These are phyloP conservation scores for Simmondsia chinensis DNA, from an alignment of 148 eudicot genomes.

Conservation along the genomic window DNA sequence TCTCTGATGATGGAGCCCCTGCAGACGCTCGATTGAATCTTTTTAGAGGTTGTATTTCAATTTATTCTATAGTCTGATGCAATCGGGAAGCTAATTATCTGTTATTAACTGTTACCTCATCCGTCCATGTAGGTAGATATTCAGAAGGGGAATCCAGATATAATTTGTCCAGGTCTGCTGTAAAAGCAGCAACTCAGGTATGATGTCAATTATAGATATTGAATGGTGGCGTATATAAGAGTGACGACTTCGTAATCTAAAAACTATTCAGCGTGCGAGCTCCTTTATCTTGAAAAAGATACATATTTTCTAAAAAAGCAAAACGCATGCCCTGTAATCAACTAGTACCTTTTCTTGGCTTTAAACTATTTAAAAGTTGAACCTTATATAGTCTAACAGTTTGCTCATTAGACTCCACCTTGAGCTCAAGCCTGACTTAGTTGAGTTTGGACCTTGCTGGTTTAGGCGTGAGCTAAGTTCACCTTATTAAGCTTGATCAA, in stretches of 20 bases:
- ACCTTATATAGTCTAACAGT: too few relatives aligned
- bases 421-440: too few relatives aligned
- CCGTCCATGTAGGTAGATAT: slow-evolving; percentile 49
- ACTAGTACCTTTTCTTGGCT: too few relatives aligned
- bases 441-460: too few relatives aligned
- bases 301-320: too few relatives aligned
- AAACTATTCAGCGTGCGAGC: not conserved
- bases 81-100: not conserved
- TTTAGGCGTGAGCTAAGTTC: too few relatives aligned
- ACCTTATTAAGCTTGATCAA: too few relatives aligned
- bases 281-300: too few relatives aligned
- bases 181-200: slow-evolving; percentile 50
- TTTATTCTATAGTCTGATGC: not conserved
- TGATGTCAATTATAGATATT: not conserved
- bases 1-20: slow-evolving; percentile 48
- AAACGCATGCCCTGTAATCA: too few relatives aligned
- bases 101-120: not conserved
- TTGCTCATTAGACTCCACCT: too few relatives aligned
- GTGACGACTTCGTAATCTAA: not conserved
- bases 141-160: slow-evolving; percentile 90
- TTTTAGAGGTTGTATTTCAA: slow-evolving; percentile 39
- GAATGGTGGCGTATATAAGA: not conserved
- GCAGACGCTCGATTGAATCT: slow-evolving; percentile 71
- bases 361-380: too few relatives aligned
- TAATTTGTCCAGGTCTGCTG: slow-evolving; percentile 36